Evolutionary conservation across 2,329 filamentous ascomycete genomes (phyloP).

Genomic region (Mollisiaceae sp.): DNA sequence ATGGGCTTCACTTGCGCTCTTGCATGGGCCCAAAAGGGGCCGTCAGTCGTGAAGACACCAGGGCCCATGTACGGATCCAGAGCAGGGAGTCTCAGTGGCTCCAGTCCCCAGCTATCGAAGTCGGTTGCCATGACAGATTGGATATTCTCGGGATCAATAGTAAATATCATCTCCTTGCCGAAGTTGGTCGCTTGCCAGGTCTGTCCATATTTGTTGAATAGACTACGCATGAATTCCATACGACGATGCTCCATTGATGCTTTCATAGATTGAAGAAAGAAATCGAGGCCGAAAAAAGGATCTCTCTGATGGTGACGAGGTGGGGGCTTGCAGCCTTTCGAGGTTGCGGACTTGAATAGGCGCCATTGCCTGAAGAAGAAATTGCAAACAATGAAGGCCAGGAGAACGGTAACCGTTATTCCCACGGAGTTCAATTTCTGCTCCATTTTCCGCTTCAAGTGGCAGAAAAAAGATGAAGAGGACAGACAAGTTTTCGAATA

Average conservation of each 20-base stretch:
- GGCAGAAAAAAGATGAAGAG: no score
- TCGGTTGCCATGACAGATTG: neutral
- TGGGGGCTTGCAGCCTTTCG: neutral
- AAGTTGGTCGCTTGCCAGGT: neutral
- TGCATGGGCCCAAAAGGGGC: neutral
- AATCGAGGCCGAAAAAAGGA: neutral
- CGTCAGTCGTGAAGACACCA: constrained; percentile 1
- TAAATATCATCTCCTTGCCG: neutral
- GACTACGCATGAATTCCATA: neutral
- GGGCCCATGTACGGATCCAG: neutral
- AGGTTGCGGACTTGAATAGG: neutral
- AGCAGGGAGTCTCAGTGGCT: neutral
- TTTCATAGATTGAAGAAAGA: constrained; percentile 2
- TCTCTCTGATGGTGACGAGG: neutral
- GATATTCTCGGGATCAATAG: neutral
- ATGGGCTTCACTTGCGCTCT: neutral
- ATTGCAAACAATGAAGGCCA: neutral
- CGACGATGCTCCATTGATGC: neutral
- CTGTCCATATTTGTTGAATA: neutral
- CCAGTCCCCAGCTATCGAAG: constrained; percentile 4
- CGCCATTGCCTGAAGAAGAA: neutral
- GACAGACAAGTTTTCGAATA: no score
- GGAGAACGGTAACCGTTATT: neutral
- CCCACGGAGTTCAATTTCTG: neutral
- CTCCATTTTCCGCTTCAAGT: neutral